A percentile compares a stretch with the other conserved stretches of the same genome.
These are phyloP conservation scores for Pisolithus marmoratus DNA, from an alignment of 768 basidiomycete species.

Conservation along the genomic window DNA sequence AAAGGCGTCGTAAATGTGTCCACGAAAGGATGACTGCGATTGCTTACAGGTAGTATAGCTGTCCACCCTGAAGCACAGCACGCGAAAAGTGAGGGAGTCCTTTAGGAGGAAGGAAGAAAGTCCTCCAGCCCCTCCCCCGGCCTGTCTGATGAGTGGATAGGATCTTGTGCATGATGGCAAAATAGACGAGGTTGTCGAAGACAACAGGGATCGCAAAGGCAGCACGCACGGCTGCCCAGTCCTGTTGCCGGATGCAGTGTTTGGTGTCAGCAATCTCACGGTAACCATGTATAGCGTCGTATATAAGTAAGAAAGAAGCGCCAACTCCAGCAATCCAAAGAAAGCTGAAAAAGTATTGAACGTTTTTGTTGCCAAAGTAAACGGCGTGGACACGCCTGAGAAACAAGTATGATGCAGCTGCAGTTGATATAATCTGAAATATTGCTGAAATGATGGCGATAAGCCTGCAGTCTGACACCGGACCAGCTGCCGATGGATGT, in stretches of 20 bases:
- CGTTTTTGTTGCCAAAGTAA: constrained; percentile 16
- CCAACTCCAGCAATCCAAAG: constrained; percentile 30
- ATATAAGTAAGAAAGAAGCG: constrained; percentile 21
- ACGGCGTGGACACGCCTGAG: constrained; percentile 34
- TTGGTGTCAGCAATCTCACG: constrained; percentile 27
- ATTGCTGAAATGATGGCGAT: constrained; percentile 11
- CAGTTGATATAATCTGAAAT: constrained; percentile 15
- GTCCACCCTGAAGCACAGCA: constrained; percentile 31
- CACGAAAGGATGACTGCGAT: not conserved
- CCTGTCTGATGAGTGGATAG: constrained; percentile 7
- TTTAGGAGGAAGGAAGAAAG: constrained; percentile 11
- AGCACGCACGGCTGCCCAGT: constrained; percentile 18
- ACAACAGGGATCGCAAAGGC: constrained; percentile 23
- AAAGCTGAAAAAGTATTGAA: constrained; percentile 20
- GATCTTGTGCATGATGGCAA: constrained; percentile 29
- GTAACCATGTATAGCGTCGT: constrained; percentile 17
- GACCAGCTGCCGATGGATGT: constrained; percentile 12
- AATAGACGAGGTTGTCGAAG: constrained; percentile 30
- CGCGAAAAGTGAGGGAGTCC: constrained; percentile 28
- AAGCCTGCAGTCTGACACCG: constrained; percentile 15
- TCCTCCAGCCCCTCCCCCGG: constrained; percentile 9
- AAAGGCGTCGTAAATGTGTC: not conserved
- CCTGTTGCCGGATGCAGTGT: constrained; percentile 24
- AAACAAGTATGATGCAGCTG: constrained; percentile 31
- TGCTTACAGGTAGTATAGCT: constrained; percentile 34